Conservation (phyloP, 805 yeast species). For the Saitoella complicata region DNA sequence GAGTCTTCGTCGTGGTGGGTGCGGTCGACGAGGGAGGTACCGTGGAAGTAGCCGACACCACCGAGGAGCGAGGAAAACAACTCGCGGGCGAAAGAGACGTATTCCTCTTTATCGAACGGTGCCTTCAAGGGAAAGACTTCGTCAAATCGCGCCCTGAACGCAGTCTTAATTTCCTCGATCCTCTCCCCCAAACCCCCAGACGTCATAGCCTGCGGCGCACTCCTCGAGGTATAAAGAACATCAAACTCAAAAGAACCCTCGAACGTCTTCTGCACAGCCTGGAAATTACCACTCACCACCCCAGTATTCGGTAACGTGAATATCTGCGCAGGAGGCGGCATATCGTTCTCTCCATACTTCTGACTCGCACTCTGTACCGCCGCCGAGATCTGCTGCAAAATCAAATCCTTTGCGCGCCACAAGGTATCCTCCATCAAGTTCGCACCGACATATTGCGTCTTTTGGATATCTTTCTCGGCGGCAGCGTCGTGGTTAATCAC, state of each 20-base stretch:
- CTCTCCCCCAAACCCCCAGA: constrained; percentile 7
- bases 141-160: constrained; percentile 39
- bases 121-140: constrained; percentile 32
- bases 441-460: constrained; percentile 50
- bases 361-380: neutral
- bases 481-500: constrained; percentile 36
- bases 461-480: constrained; percentile 17
- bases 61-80: constrained; percentile 71
- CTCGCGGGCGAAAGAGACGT: constrained; percentile 53
- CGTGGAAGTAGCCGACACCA: constrained; percentile 78
- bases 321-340: constrained; percentile 27
- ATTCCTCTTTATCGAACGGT: constrained; percentile 34
- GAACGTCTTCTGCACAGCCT: constrained; percentile 61
- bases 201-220: neutral
- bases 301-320: constrained; percentile 44
- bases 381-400: neutral
- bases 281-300: constrained; percentile 56
- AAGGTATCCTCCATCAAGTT: constrained; percentile 51
- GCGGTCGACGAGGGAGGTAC: constrained; percentile 55
- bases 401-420: neutral
- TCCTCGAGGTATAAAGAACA: constrained; percentile 28
- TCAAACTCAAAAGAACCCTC: constrained; percentile 64
- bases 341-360: constrained; percentile 11
- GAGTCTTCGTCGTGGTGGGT: constrained; percentile 48
- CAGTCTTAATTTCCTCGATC: constrained; percentile 21